Evolutionary conservation across 2,329 filamentous ascomycete genomes (phyloP), one percentile per base, ranked within the genome.

Genomic region (Alternaria sp.): DNA sequence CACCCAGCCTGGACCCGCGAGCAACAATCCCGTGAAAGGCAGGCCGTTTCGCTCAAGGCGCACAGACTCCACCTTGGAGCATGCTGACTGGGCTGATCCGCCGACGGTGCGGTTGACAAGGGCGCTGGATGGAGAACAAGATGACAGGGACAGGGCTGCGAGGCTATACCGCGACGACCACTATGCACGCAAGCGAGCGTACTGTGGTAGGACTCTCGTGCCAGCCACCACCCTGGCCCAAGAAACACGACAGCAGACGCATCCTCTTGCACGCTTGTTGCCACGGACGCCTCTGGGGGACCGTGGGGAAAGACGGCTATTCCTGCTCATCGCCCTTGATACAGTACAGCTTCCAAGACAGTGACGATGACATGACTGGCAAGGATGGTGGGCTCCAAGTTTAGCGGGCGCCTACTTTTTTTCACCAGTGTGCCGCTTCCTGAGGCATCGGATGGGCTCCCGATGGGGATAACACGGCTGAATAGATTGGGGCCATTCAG

Each of bases 401-500:
- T 70, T 75, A 75, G 74, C 70, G 74, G 75, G 71, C 74, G 75
- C 73, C 73, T 77, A 75, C 69, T 69, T 68, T 72, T 70, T 65
- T 63, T 64, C 57, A 63, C 62, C 47, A 57, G 43, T 57, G 59
- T 59, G 63, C 66, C 66, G 64, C 69, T 68, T 66, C 63, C 72
- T 70, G 64, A 69, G 66, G 67, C 67, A 66, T 66, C 73, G 74
- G 71, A 72, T 70, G 69, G 64, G 65, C 59, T 67, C 70, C 73
- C 73, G 75, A 78, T 77, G 73, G 72, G 71, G 68, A 76, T 69
- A 68, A 69, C 69, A 74, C 73, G 75, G 73, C 72, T 74, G 70
- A 75, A 75, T 70, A 49, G 14, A 32, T n/a, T n/a, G 51, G 62
- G 59, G 63, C 75, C 75, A 77, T 56, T 77, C 67, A 73, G 47